A percentile compares a stretch with the other conserved stretches of the same genome.
Conservation (phyloP, 805 yeast species). For the Candida nitratophila region DNA sequence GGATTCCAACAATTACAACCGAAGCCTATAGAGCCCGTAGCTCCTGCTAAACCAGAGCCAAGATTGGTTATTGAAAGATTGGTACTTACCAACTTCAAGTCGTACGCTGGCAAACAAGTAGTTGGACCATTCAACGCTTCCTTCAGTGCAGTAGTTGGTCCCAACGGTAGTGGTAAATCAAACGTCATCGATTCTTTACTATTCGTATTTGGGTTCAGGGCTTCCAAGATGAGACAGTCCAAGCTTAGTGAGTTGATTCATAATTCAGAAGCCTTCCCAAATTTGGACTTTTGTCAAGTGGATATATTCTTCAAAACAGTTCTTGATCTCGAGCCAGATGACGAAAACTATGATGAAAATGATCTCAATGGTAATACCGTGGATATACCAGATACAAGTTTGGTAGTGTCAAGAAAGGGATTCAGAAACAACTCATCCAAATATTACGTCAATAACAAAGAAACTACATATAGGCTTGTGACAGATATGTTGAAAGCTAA, state of each 20-base stretch:
- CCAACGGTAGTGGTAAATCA: constrained; percentile 96
- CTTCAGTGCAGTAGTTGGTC: constrained; percentile 96
- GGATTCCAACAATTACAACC: background rate
- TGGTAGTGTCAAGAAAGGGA: constrained; percentile 78
- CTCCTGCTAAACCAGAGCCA: constrained; percentile 10
- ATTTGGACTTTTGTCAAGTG: constrained; percentile 73
- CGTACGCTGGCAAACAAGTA: constrained; percentile 88
- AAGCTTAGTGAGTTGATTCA: constrained; percentile 90
- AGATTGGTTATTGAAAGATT: constrained; percentile 72
- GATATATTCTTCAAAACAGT: constrained; percentile 85
- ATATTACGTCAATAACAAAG: constrained; percentile 64
- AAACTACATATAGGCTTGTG: constrained; percentile 72
- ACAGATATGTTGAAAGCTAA: constrained; percentile 64
- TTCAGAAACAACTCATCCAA: constrained; percentile 67
- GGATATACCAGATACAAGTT: constrained; percentile 44
- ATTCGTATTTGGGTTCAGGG: constrained; percentile 95
- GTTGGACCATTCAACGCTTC: constrained; percentile 94
- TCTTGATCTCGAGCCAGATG: constrained; percentile 38
- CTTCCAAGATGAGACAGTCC: constrained; percentile 93
- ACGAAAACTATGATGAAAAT: constrained; percentile 44
- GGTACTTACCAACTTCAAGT: constrained; percentile 80
- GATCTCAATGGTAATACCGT: constrained; percentile 49
- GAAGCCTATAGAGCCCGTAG: background rate
- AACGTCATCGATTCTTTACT: constrained; percentile 97
- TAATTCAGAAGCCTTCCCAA: constrained; percentile 68